Evolutionary conservation across 371 early-diverging fungal species (phyloP).

Genomic region (Mucor circinelloides): DNA sequence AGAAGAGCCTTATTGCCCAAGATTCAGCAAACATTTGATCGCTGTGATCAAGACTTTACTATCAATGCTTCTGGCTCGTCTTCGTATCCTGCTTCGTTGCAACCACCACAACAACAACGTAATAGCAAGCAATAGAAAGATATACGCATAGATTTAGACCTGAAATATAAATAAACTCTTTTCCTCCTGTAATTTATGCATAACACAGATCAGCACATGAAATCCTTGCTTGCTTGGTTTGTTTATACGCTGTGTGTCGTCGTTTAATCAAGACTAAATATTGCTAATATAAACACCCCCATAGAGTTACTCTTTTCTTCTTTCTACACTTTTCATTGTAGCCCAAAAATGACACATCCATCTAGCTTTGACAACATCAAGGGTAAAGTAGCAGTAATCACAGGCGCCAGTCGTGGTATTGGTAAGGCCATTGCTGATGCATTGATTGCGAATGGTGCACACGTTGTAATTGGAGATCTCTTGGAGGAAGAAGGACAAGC

Average conservation of each 20-base stretch:
- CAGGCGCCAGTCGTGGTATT: conserved; percentile 84
- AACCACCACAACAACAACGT: neutral
- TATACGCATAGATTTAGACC: neutral
- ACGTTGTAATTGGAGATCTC: conserved; percentile 73
- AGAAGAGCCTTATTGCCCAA: conserved; percentile 37
- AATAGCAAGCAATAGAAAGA: neutral
- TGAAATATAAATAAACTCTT: neutral
- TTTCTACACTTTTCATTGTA: neutral
- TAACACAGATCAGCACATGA: too few species aligned
- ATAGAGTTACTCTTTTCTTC: neutral
- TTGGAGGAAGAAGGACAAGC: conserved; percentile 43
- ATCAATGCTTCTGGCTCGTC: neutral
- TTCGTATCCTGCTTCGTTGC: neutral
- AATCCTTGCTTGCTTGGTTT: too few species aligned
- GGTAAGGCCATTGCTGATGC: conserved; percentile 56
- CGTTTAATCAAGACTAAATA: too few species aligned
- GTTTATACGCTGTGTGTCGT: too few species aligned
- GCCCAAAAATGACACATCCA: neutral
- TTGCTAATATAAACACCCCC: neutral
- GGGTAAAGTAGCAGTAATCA: conserved; percentile 66
- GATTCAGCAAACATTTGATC: conserved; percentile 8
- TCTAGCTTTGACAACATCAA: neutral
- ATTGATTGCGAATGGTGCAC: conserved; percentile 48
- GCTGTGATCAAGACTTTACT: neutral
- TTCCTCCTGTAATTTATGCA: too few species aligned